Percentiles rank a stretch among this genome's conserved stretches.
phyloP scores from a whole-genome alignment of 257 asterid species.

The Leonotis leonurus region DNA sequence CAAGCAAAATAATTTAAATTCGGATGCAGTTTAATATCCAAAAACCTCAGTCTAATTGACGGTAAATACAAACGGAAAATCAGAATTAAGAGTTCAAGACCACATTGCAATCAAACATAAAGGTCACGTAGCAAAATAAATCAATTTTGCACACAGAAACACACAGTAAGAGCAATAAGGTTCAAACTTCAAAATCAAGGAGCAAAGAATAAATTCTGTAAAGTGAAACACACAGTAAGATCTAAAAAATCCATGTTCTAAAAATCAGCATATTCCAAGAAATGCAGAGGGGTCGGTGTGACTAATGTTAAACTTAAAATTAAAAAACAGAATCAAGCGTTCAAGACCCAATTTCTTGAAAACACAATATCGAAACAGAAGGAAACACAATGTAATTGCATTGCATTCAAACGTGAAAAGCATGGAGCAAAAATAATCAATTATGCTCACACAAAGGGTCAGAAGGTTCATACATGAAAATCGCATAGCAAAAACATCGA shows the following conservation, averaged over 20 bases:
- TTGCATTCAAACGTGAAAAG: neutral
- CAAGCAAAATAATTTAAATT: neutral
- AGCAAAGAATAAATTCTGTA: too few species aligned
- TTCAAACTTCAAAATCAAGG: too few species aligned
- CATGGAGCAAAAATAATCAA: neutral
- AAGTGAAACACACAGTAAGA: too few species aligned
- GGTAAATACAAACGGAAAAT: neutral
- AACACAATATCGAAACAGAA: too few species aligned
- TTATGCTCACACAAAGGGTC: slow-evolving; percentile 1
- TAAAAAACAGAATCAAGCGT: too few species aligned
- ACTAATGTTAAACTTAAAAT: too few species aligned
- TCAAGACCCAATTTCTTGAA: too few species aligned
- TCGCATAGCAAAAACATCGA: neutral
- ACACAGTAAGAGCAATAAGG: too few species aligned
- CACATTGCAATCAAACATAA: neutral
- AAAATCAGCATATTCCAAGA: too few species aligned
- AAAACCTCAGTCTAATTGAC: neutral
- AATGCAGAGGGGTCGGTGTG: too few species aligned
- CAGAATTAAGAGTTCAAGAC: neutral
- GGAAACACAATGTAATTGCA: neutral
- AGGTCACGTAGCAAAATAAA: neutral
- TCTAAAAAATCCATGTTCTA: too few species aligned
- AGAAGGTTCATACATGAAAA: too few species aligned
- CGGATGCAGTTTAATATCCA: neutral
- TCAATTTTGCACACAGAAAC: slow-evolving; percentile 1